Base-by-base conservation (phyloP, 768 basidiomycete genomes). In the Lanmaoa pseudosensibilis region DNA sequence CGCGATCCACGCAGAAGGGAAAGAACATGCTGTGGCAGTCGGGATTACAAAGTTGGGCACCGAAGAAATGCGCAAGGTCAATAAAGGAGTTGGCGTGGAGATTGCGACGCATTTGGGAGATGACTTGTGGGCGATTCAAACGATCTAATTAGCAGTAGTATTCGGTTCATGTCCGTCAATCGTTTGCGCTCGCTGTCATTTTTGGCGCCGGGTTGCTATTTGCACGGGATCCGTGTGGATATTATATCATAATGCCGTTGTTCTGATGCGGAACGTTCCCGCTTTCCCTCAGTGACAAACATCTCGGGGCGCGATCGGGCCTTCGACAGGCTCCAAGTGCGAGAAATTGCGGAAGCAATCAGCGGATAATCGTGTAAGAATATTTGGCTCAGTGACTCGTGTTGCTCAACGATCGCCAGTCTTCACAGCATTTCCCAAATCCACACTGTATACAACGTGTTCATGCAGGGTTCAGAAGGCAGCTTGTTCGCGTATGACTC, bases 1-100 rank as follows among this genome's bases (percentile, higher is more conserved):
- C n/a, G 92, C 91, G 3, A 86, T 99, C 49, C 81, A 88, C 63
- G 93, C 95, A n/a, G 94, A 98, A 73, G 96, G 96, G 11, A 98
- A 98, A 74, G 90, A 94, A 62, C 85, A 92, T 62, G 88, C 94
- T 1, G 86, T 90, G 34, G 96, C 87, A 0, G 81, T 98, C 52
- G 96, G 96, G 10, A 72, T 93, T 52, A 86, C 87, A 53, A 89
- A 89, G 70, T 74, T 95, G 58, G 76, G 82, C 44, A 92, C 92
- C 40, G 94, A 95, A 69, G 94, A 98, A 44, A 97, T 99, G 71
- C 84, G 86, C 73, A 81, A 77, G 67, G 77, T 94, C 46, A 98
- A 96, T 69, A 98, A 97, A 73, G 92, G 85, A 39, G 80, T 94
- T 37, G 96, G 86, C 0, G 92, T 97, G 9, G 94, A 98, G 73